These are phyloP conservation scores for Falciphora oryzae DNA, from an alignment of 2,329 filamentous ascomycete genomes.

Conservation along the genomic window DNA sequence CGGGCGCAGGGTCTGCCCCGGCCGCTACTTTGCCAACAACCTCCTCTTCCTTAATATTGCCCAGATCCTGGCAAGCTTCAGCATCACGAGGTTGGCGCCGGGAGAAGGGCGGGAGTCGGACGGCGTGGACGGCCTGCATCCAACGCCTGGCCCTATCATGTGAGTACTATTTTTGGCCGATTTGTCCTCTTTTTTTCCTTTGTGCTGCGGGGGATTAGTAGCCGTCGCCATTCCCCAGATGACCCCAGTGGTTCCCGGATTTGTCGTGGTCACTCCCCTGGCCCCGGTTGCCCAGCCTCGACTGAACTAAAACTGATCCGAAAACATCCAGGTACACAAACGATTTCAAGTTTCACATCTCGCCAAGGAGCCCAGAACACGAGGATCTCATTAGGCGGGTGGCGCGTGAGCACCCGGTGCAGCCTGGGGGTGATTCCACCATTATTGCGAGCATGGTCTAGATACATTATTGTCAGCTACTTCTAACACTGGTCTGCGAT, in stretches of 20 bases:
- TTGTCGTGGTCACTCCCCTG: too few species aligned
- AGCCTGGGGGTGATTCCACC: not conserved
- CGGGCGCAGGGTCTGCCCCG: conserved; percentile 37
- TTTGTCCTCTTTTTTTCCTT: not conserved
- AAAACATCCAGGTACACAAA: not conserved
- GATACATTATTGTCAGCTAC: not conserved
- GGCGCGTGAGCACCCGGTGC: not conserved
- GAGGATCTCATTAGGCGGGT: not conserved
- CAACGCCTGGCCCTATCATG: not conserved
- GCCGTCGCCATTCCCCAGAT: too few species aligned
- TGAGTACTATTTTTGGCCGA: not conserved
- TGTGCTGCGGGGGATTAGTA: too few species aligned
- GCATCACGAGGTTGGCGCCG: conserved; percentile 13
- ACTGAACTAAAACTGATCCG: not conserved
- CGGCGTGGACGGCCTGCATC: not conserved
- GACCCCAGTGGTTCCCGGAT: too few species aligned
- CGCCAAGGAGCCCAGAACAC: not conserved
- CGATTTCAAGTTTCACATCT: not conserved
- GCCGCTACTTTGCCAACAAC: conserved; percentile 40
- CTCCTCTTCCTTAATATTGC: conserved; percentile 35
- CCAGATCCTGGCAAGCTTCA: conserved; percentile 23
- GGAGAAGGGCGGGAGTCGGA: not conserved
- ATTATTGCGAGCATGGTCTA: not conserved
- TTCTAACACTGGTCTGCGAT: too few species aligned
- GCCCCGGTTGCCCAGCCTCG: not conserved